These are phyloP conservation scores for Tricholoma sp. DNA, from an alignment of 768 basidiomycete species.

Conservation along the genomic window DNA sequence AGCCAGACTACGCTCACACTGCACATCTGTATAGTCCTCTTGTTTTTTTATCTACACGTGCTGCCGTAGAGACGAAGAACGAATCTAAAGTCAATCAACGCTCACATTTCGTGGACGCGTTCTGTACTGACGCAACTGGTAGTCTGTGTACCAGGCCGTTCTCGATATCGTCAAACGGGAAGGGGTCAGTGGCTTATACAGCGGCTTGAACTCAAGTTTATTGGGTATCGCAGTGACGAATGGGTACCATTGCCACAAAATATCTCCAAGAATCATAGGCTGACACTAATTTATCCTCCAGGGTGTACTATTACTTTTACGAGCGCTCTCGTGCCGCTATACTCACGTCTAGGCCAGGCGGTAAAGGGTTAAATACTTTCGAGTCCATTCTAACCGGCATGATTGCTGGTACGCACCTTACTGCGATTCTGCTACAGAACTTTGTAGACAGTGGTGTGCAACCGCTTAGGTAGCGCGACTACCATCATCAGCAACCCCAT, in stretches of 20 bases:
- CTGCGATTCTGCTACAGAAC: neutral
- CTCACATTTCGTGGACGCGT: neutral
- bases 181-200: conserved; percentile 80
- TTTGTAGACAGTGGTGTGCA: neutral
- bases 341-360: conserved; percentile 47
- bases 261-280: neutral
- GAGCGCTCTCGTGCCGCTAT: conserved; percentile 61
- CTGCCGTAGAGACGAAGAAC: conserved; percentile 83
- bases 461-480: conserved; percentile 69
- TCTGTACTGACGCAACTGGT: neutral
- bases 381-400: conserved; percentile 89
- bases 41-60: conserved; percentile 87
- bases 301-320: conserved; percentile 93
- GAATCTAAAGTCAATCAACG: conserved; percentile 31
- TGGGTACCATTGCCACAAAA: conserved; percentile 44
- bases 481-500: conserved; percentile 89
- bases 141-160: conserved; percentile 65
- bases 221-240: conserved; percentile 93
- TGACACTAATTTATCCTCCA: conserved; percentile 22
- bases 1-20: conserved; percentile 7
- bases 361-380: conserved; percentile 71
- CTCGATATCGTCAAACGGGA: conserved; percentile 79
- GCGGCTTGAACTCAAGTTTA: conserved; percentile 79
- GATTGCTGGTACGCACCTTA: conserved; percentile 60
- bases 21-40: conserved; percentile 72